Percentiles rank a stretch among this genome's conserved stretches.
phyloP scores from a whole-genome alignment of 2,329 filamentous ascomycete species.

The Orbilia blumenaviensis region DNA sequence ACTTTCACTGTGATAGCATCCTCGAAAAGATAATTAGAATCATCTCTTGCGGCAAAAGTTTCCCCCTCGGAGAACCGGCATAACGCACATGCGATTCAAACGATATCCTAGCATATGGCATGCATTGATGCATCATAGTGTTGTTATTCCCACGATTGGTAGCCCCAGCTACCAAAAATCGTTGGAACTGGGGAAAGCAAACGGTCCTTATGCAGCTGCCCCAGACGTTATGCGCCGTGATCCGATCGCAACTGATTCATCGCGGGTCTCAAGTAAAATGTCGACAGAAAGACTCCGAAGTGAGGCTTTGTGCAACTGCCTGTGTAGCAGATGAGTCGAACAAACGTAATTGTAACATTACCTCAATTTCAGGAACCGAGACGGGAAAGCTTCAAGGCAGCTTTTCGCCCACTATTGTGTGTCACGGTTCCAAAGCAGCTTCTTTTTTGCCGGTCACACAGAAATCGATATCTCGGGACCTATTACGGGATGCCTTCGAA shows the following conservation, averaged over 20 bases:
- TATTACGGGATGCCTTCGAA: background rate
- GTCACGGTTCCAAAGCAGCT: background rate
- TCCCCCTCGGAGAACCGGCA: background rate
- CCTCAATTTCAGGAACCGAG: background rate
- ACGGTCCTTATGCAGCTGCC: too few species aligned
- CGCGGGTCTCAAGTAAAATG: constrained; percentile 4
- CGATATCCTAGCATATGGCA: background rate
- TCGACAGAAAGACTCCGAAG: constrained; percentile 2
- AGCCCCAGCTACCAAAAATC: background rate
- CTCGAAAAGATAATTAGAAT: background rate
- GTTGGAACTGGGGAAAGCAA: background rate
- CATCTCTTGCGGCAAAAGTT: constrained; percentile 13
- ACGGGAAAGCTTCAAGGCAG: constrained; percentile 10
- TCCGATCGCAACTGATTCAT: constrained; percentile 14
- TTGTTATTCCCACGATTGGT: constrained; percentile 4
- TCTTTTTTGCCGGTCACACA: background rate
- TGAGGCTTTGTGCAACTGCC: constrained; percentile 14
- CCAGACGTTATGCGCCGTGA: too few species aligned
- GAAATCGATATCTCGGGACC: background rate
- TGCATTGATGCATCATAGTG: background rate
- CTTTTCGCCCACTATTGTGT: background rate
- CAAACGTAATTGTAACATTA: background rate
- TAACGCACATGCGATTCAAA: constrained; percentile 24
- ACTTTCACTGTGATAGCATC: background rate
- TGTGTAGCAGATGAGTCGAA: constrained; percentile 42